Percentiles rank a stretch among this genome's conserved stretches.
These are phyloP conservation scores for Vaccinium corymbosum DNA, from an alignment of 148 eudicot genomes.

Conservation along the genomic window DNA sequence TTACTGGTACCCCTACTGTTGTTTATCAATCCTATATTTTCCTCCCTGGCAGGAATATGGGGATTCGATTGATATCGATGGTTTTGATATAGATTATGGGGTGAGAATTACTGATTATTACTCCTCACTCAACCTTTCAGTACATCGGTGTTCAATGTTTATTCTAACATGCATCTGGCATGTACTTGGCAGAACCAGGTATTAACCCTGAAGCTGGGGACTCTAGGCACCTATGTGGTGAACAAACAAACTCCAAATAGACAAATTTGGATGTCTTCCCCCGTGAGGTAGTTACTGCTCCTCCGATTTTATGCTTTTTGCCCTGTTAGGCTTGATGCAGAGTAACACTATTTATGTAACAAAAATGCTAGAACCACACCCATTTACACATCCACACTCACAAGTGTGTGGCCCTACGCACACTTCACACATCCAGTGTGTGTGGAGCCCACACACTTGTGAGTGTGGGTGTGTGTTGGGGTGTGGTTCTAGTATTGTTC, in stretches of 20 bases:
- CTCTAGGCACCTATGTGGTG: slow-evolving; percentile 77
- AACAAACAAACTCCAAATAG: slow-evolving; percentile 97
- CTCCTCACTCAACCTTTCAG: background rate
- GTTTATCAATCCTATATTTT: background rate
- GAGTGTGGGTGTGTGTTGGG: no score
- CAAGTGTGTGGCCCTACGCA: no score
- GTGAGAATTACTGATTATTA: slow-evolving; percentile 35
- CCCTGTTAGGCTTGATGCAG: background rate
- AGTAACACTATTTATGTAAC: background rate
- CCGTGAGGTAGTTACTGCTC: slow-evolving; percentile 60
- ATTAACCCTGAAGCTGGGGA: slow-evolving; percentile 79
- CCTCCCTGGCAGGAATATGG: slow-evolving; percentile 66
- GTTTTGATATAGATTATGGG: slow-evolving; percentile 94
- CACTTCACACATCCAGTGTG: no score
- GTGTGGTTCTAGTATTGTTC: no score
- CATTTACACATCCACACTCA: no score
- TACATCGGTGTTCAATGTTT: background rate
- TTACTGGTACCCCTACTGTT: background rate
- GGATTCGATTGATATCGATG: slow-evolving; percentile 71
- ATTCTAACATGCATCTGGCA: background rate
- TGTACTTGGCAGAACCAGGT: slow-evolving; percentile 67
- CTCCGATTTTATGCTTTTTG: background rate
- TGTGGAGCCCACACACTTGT: no score
- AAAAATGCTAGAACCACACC: no score
- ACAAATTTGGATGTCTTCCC: slow-evolving; percentile 95